A percentile compares a stretch with the other conserved stretches of the same genome.
phyloP scores from a whole-genome alignment of 345 rosid species.

The Excoecaria cochinchinensis region DNA sequence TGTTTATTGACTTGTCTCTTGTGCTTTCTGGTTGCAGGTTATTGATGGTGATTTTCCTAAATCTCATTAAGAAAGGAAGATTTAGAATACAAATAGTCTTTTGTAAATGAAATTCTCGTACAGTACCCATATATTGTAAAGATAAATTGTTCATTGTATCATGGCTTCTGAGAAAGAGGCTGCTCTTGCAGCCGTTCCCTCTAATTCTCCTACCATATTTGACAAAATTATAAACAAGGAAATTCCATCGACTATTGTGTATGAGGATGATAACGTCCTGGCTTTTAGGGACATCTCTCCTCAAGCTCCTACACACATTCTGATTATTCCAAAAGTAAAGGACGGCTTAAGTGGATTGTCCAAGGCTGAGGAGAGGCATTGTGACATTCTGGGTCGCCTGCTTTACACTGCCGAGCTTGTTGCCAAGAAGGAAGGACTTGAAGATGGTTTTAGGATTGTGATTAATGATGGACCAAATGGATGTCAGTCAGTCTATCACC shows the following conservation, averaged over 20 bases:
- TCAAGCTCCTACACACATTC: constrained; percentile 80
- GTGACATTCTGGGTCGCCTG: constrained; percentile 81
- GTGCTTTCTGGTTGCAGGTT: too few species aligned
- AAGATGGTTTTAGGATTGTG: constrained; percentile 83
- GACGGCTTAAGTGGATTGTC: constrained; percentile 88
- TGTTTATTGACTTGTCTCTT: too few species aligned
- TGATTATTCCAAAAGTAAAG: constrained; percentile 78
- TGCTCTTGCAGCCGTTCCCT: constrained; percentile 63
- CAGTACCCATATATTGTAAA: too few species aligned
- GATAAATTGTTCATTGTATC: not conserved
- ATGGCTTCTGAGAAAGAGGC: constrained; percentile 97
- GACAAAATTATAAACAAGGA: constrained; percentile 90
- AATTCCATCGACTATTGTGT: constrained; percentile 78
- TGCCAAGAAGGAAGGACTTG: constrained; percentile 88
- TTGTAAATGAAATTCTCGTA: too few species aligned
- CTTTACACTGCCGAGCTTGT: constrained; percentile 86
- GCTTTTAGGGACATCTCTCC: constrained; percentile 88
- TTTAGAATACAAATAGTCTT: too few species aligned
- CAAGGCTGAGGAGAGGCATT: constrained; percentile 95
- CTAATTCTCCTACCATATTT: constrained; percentile 84
- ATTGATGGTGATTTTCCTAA: too few species aligned
- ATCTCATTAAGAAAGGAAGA: too few species aligned
- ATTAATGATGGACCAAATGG: constrained; percentile 90
- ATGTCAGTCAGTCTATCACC: constrained; percentile 91
- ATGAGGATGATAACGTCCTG: constrained; percentile 85